Evolutionary conservation across 352 stramenopile species (phyloP).

Genomic region (Pythium phragmiticola): DNA sequence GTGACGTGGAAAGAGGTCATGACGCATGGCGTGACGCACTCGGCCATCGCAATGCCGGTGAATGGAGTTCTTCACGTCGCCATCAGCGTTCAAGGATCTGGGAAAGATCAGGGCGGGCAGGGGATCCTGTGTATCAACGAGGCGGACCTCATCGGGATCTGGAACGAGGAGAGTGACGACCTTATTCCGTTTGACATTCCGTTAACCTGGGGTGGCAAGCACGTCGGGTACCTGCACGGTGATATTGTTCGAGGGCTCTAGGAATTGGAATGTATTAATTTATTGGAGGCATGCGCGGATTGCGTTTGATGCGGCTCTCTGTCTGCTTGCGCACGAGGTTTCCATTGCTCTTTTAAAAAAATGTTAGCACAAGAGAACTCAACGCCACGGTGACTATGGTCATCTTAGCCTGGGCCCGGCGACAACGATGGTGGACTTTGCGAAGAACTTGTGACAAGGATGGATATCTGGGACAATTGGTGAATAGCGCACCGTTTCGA

Average conservation of each 20-base stretch:
- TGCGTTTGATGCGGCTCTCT: too few relatives aligned
- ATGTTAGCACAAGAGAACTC: too few relatives aligned
- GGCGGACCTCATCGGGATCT: background rate
- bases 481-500: background rate
- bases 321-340: too few relatives aligned
- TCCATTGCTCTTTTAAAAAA: too few relatives aligned
- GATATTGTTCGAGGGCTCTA: constrained; percentile 34
- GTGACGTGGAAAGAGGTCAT: constrained; percentile 56
- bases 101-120: constrained; percentile 49
- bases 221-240: constrained; percentile 56
- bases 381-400: too few relatives aligned
- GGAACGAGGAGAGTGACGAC: constrained; percentile 24
- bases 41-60: constrained; percentile 66
- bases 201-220: constrained; percentile 68
- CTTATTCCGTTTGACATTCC: constrained; percentile 65
- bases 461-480: background rate
- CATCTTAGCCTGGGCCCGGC: too few relatives aligned
- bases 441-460: too few relatives aligned
- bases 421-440: too few relatives aligned
- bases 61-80: constrained; percentile 67
- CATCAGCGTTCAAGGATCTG: constrained; percentile 54
- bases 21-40: constrained; percentile 55
- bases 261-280: background rate
- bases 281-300: background rate
- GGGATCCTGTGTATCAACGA: constrained; percentile 59